phyloP scores from a whole-genome alignment of 2,329 filamentous ascomycete genomes.

The Cercospora sp. region DNA sequence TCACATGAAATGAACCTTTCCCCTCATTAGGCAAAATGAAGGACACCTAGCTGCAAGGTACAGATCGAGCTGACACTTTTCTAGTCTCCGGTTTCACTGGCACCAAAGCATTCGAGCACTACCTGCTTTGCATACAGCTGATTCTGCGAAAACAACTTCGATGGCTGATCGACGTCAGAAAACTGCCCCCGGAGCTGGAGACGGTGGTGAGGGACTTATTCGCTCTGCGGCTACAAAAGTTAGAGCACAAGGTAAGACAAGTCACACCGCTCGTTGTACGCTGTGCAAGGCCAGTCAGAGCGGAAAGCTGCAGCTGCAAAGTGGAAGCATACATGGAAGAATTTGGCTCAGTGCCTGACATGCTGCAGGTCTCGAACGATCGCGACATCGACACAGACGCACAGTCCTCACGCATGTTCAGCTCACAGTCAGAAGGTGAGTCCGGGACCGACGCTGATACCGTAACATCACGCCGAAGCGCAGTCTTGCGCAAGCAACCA shows the following conservation, averaged over 20 bases:
- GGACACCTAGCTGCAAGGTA: neutral
- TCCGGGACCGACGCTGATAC: conserved; percentile 41
- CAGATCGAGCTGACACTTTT: conserved; percentile 4
- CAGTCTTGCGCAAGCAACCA: conserved; percentile 43
- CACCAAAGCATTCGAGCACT: conserved; percentile 71
- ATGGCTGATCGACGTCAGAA: conserved; percentile 68
- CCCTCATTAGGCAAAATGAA: neutral
- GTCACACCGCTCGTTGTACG: conserved; percentile 5
- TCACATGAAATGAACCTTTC: neutral
- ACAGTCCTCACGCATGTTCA: conserved; percentile 56
- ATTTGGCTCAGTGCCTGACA: conserved; percentile 4
- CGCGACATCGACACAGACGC: conserved; percentile 41
- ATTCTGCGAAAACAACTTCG: conserved; percentile 78
- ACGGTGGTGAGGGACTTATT: conserved; percentile 77
- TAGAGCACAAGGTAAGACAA: conserved; percentile 46
- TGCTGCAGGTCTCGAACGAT: conserved; percentile 19
- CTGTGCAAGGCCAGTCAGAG: neutral
- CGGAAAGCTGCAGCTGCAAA: neutral
- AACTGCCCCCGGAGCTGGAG: conserved; percentile 66
- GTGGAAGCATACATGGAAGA: neutral
- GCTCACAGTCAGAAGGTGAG: conserved; percentile 57
- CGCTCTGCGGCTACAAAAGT: conserved; percentile 68
- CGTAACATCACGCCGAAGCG: conserved; percentile 39
- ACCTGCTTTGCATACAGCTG: conserved; percentile 80
- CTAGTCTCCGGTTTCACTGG: conserved; percentile 54